These are phyloP conservation scores for Collybiopsis confluens DNA, from an alignment of 768 basidiomycete genomes.

Conservation along the genomic window DNA sequence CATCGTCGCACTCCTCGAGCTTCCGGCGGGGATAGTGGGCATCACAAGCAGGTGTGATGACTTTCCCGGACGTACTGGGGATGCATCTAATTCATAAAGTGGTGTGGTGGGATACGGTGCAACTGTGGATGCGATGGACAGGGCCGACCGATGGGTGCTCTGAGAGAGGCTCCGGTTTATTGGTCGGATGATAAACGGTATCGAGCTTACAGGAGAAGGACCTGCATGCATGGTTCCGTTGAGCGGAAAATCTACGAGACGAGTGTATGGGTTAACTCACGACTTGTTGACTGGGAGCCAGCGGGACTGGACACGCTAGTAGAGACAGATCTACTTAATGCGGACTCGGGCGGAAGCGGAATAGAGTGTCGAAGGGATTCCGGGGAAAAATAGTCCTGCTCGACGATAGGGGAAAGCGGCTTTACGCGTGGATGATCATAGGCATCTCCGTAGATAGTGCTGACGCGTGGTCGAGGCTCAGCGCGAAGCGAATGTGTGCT, in stretches of 20 bases:
- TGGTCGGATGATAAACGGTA: conserved; percentile 58
- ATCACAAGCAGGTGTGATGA: conserved; percentile 24
- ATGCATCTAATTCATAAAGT: conserved; percentile 34
- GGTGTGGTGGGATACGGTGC: too few relatives aligned
- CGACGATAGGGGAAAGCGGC: conserved; percentile 64
- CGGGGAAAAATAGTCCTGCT: conserved; percentile 60
- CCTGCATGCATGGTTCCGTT: conserved; percentile 22
- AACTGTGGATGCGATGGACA: conserved; percentile 26
- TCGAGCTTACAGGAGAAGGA: conserved; percentile 45
- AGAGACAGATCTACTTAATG: conserved; percentile 15
- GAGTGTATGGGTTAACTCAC: conserved; percentile 28
- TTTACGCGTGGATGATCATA: conserved; percentile 27
- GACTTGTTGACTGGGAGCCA: conserved; percentile 37
- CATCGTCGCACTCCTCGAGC: conserved; percentile 30
- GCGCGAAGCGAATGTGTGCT: conserved; percentile 41
- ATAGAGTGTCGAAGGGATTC: conserved; percentile 29
- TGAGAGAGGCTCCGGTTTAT: conserved; percentile 64
- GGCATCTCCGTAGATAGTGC: conserved; percentile 49
- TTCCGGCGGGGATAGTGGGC: conserved; percentile 35
- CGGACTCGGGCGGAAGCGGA: conserved; percentile 24
- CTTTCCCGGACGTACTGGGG: conserved; percentile 23
- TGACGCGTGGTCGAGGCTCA: conserved; percentile 25
- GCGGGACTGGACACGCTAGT: conserved; percentile 27
- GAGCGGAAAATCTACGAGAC: not conserved
- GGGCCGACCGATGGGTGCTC: conserved; percentile 50